Base-by-base conservation (phyloP, 805 yeast genomes). In the Barnettozyma wickerhamii region DNA sequence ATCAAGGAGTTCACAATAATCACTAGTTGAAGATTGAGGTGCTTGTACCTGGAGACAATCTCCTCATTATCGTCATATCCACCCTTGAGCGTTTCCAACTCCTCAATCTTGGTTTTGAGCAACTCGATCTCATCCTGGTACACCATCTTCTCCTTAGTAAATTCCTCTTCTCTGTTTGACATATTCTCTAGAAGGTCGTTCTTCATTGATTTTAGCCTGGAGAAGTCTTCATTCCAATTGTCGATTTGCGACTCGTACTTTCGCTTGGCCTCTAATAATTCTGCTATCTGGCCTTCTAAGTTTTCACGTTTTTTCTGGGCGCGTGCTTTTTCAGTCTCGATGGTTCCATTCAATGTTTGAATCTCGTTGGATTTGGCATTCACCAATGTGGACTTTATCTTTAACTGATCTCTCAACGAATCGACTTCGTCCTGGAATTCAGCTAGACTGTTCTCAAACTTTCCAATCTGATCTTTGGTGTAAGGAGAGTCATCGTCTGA, bases 101-200 rank as follows among this genome's bases (percentile, higher is more conserved):
- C 75, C 31, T 75, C 79, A 30, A 72, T 37, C 33, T 65, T 64
- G 20, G 59, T 43, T 34, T 66, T 71, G 39, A 79, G 55, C 14
- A 60, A 59, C 30, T 71, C 74, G 37, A 79, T 66, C 43, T 82
- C 81, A 9, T 67, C 64, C 41, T 72, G 74, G 15, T 74, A 65
- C 4, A 55, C 42, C 33, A 69, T 68, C 1, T 82, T 63, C 49
- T 84, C 90, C 28, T 66, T 66, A 3, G 68, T 62, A 47, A 74
- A 73, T 36, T 81, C 89, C 10, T 55, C 55, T 49, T 84, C 89
- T 47, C 82, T 74, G 24, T 79, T 72, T 1, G 83, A 64, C 78
- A 85, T 71, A 52, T 82, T 84, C 15, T 81, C 84, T 12, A 81
- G 58, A 18, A 86, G 60, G 49, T 84, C 89, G 23, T 71, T 66